These are phyloP conservation scores for Diaporthe australafricana DNA, from an alignment of 2,329 filamentous ascomycete genomes.

Conservation along the genomic window DNA sequence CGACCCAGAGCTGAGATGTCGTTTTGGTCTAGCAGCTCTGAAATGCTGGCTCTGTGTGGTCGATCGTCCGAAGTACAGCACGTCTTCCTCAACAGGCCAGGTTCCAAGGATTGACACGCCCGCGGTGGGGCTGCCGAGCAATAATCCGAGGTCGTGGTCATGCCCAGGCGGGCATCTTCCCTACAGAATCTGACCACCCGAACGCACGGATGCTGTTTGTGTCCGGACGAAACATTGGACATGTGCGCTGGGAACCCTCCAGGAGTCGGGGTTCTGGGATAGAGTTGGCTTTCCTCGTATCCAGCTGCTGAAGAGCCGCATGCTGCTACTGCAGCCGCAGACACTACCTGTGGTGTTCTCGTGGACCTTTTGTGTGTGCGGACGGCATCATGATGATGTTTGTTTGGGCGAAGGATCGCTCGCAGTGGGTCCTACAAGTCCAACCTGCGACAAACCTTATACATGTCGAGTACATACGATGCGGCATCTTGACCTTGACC, in stretches of 20 bases:
- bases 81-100: neutral
- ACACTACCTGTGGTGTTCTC: neutral
- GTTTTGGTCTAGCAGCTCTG: neutral
- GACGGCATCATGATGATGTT: neutral
- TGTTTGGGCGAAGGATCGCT: slow-evolving; percentile 1
- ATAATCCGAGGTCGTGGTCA: slow-evolving; percentile 26
- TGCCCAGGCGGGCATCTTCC: slow-evolving; percentile 19
- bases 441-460: neutral
- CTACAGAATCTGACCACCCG: neutral
- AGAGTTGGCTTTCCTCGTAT: slow-evolving; percentile 23
- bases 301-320: slow-evolving; percentile 29
- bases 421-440: neutral
- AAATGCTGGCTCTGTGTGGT: slow-evolving; percentile 1
- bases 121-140: slow-evolving; percentile 24
- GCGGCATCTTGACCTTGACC: neutral
- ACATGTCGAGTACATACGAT: neutral
- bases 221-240: slow-evolving; percentile 11
- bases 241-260: slow-evolving; percentile 22
- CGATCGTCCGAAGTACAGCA: neutral
- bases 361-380: neutral
- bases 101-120: slow-evolving; percentile 16
- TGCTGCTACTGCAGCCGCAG: slow-evolving; percentile 22
- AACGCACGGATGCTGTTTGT: slow-evolving; percentile 11
- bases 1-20: neutral
- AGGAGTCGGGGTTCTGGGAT: slow-evolving; percentile 8